Base-by-base conservation (phyloP, 768 basidiomycete species). In the Lyophyllum shimeji region DNA sequence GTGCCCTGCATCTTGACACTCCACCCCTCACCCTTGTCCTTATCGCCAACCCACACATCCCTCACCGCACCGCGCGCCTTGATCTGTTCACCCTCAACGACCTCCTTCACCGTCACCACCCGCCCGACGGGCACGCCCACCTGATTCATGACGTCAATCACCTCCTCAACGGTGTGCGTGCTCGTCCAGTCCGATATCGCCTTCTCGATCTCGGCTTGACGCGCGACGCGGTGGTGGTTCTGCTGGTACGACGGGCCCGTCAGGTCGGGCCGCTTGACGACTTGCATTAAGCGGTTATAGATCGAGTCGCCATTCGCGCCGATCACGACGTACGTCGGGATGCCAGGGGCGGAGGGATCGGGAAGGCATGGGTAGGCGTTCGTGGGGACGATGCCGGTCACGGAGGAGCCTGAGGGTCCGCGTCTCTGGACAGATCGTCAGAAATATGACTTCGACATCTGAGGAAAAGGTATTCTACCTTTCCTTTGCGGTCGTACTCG, bases 301-400 rank as follows among this genome's bases (percentile, higher is more conserved):
- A 89, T 79, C 2, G 82, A 77, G 66, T 89, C 87, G 0, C 84
- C 85, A 60, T 89, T 89, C 24, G 84, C 86, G 34, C 86, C 87
- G 60, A 89, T 87, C 61, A 89, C 84, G 51, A 87, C 75, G 64
- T 84, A 89, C 3, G 77, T 76, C 0, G 80, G 81, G 0, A 70
- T 67, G 1, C 62, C 55, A 1, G 78, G 74, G 0, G 78, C 56
- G 33, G 74, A 57, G 13, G 75, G 68, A 11, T 79, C 72, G 7
- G 85, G 79, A 23, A 77, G 73, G 69, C 86, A 88, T 3, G 86
- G 86, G 65, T 87, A 87, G 4, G 86, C 86, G 61, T 89, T 89
- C 9, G 86, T 88, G 0, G 87, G 86, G 7, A 89, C 87, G 37
- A 89, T 87, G 1, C 87, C 87, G 0, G 86, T 89, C 25, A 89